Evolutionary conservation across 1,284 basidiomycete species (phyloP).

Genomic region (Bondarzewia mesenterica): DNA sequence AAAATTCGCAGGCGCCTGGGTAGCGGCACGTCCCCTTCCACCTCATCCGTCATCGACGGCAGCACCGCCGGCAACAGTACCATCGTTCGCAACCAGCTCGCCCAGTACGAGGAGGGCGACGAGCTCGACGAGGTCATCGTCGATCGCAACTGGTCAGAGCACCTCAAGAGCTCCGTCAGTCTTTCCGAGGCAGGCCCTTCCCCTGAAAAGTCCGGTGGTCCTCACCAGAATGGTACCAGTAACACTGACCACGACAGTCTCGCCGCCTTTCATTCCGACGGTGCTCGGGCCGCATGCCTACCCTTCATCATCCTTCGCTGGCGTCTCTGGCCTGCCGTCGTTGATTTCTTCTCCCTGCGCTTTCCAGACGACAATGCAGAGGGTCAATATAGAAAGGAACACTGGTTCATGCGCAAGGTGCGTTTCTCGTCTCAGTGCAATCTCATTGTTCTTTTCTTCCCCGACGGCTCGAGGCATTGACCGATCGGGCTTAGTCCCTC

Average conservation of each 20-base stretch:
- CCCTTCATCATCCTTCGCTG: constrained; percentile 29
- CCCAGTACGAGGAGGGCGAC: constrained; percentile 22
- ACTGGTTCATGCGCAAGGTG: constrained; percentile 44
- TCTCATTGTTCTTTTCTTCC: constrained; percentile 2
- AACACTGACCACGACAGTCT: constrained; percentile 27
- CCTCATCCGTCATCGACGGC: constrained; percentile 27
- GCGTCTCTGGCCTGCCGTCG: constrained; percentile 30
- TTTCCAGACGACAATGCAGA: constrained; percentile 57
- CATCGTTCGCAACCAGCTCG: not conserved
- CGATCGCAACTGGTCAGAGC: constrained; percentile 58
- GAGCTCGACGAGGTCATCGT: constrained; percentile 63
- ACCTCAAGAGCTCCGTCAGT: constrained; percentile 39
- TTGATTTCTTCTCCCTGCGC: constrained; percentile 45
- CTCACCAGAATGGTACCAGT: constrained; percentile 12
- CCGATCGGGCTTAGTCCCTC: constrained; percentile 29
- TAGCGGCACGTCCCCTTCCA: constrained; percentile 32
- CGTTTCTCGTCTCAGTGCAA: constrained; percentile 3
- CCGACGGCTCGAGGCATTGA: not conserved
- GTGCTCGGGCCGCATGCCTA: constrained; percentile 21
- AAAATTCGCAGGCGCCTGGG: constrained; percentile 35
- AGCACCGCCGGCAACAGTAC: constrained; percentile 33
- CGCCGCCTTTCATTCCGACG: constrained; percentile 20
- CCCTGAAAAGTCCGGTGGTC: constrained; percentile 37
- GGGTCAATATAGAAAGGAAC: constrained; percentile 44
- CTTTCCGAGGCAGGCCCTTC: constrained; percentile 42